Evolutionary conservation across 1,139 yeast genomes (phyloP).

Genomic region (Candida neerlandica): DNA sequence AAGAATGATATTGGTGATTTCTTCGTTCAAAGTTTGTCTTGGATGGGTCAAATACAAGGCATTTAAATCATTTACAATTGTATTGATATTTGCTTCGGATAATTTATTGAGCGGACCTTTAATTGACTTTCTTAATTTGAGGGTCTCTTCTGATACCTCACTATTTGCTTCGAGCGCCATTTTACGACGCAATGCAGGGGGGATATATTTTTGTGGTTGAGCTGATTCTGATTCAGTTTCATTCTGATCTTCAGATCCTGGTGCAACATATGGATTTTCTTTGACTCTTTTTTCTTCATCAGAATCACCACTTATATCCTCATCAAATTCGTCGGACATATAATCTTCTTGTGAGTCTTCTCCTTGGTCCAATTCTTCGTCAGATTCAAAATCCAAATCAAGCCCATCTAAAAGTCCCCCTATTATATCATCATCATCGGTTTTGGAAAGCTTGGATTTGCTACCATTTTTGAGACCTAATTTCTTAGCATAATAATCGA

Average conservation of each 20-base stretch:
- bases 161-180: constrained; percentile 37
- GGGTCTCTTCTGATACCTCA: constrained; percentile 48
- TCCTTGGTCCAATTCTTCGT: constrained; percentile 15
- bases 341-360: constrained; percentile 47
- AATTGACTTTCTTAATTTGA: constrained; percentile 57
- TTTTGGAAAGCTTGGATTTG: constrained; percentile 42
- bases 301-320: constrained; percentile 47
- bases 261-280: constrained; percentile 90
- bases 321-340: constrained; percentile 46
- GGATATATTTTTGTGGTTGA: constrained; percentile 57
- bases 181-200: constrained; percentile 77
- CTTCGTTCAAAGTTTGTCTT: constrained; percentile 74
- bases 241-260: constrained; percentile 31
- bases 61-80: constrained; percentile 71
- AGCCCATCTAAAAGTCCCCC: constrained; percentile 80
- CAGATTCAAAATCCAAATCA: constrained; percentile 54
- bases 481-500: constrained; percentile 80
- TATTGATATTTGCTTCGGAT: constrained; percentile 78
- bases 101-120: constrained; percentile 85
- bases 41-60: constrained; percentile 65
- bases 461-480: constrained; percentile 67
- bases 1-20: constrained; percentile 61
- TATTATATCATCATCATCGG: constrained; percentile 65
- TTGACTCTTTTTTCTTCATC: constrained; percentile 28
- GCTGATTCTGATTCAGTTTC: constrained; percentile 19